These are phyloP conservation scores for Aspergillus versicolor DNA, from an alignment of 2,329 filamentous ascomycete genomes.

Conservation along the genomic window DNA sequence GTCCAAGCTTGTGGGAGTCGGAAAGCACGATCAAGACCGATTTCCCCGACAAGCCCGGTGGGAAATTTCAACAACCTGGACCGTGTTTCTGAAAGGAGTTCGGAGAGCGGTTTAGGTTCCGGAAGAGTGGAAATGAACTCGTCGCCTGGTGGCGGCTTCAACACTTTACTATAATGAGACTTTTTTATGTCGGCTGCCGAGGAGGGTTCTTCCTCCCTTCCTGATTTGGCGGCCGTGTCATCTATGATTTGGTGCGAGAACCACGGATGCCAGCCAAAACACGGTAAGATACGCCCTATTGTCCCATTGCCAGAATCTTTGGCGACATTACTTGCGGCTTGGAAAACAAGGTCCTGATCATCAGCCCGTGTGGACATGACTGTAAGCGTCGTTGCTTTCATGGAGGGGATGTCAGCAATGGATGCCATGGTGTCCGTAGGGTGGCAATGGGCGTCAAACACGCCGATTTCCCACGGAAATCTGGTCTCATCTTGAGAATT, in stretches of 20 bases:
- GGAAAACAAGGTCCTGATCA: slow-evolving; percentile 60
- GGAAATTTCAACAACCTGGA: slow-evolving; percentile 52
- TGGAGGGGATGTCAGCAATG: slow-evolving; percentile 53
- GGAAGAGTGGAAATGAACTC: slow-evolving; percentile 53
- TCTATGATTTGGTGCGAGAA: slow-evolving; percentile 63
- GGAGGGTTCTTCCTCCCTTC: neutral
- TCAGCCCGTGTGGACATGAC: slow-evolving; percentile 63
- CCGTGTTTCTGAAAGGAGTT: slow-evolving; percentile 52
- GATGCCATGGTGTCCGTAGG: slow-evolving; percentile 64
- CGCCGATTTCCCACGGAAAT: slow-evolving; percentile 63
- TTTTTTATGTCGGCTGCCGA: slow-evolving; percentile 31
- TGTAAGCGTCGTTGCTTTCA: slow-evolving; percentile 59
- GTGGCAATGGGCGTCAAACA: slow-evolving; percentile 66
- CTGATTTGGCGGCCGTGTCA: slow-evolving; percentile 32
- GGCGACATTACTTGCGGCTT: slow-evolving; percentile 43
- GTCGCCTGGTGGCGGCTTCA: slow-evolving; percentile 49
- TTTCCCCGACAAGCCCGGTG: slow-evolving; percentile 59
- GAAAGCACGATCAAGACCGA: slow-evolving; percentile 63
- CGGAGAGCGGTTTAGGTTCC: slow-evolving; percentile 52
- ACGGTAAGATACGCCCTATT: slow-evolving; percentile 53
- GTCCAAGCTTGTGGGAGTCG: slow-evolving; percentile 57
- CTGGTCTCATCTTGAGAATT: slow-evolving; percentile 18
- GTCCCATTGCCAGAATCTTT: slow-evolving; percentile 31
- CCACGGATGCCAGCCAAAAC: slow-evolving; percentile 70
- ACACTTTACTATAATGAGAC: slow-evolving; percentile 55